Percentiles rank a stretch among this genome's conserved stretches.
Evolutionary conservation across 2,329 filamentous ascomycete genomes (phyloP).

Genomic region (Diaporthe nobilis): DNA sequence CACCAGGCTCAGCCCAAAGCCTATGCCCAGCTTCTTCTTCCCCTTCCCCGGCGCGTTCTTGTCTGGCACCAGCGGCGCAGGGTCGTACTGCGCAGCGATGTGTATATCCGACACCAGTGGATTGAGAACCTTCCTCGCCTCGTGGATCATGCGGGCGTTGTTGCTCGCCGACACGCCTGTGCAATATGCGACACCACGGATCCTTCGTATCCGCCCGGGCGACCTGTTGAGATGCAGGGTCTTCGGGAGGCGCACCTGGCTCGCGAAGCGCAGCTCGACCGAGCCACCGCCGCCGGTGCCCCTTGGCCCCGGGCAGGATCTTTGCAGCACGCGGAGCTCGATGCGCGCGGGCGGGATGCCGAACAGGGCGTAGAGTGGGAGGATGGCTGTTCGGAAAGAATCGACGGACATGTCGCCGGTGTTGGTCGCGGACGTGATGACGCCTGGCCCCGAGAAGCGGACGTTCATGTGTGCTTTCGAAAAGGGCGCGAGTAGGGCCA

Average conservation of each 20-base stretch:
- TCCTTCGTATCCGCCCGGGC: conserved; percentile 86
- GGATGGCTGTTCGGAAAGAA: conserved; percentile 90
- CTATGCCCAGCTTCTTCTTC: conserved; percentile 82
- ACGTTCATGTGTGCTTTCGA: conserved; percentile 93
- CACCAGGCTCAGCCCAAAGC: conserved; percentile 91
- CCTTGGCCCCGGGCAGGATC: conserved; percentile 82
- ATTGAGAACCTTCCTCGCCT: conserved; percentile 89
- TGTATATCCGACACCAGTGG: conserved; percentile 89
- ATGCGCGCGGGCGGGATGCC: conserved; percentile 85
- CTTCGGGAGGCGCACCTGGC: conserved; percentile 93
- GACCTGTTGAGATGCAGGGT: conserved; percentile 89
- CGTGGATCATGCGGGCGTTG: conserved; percentile 95
- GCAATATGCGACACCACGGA: conserved; percentile 93
- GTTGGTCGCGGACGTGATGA: conserved; percentile 89
- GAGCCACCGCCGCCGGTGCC: conserved; percentile 89
- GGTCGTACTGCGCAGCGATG: conserved; percentile 85
- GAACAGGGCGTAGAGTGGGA: conserved; percentile 91
- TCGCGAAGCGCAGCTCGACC: conserved; percentile 94
- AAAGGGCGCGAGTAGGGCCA: conserved; percentile 93
- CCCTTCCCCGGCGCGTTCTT: conserved; percentile 62
- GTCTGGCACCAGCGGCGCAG: conserved; percentile 69
- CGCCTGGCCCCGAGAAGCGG: conserved; percentile 88
- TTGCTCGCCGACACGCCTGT: conserved; percentile 93
- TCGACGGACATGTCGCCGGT: conserved; percentile 90
- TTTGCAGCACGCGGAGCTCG: conserved; percentile 84